Base-by-base conservation (phyloP, 257 asterid genomes). In the Solanum rostratum region DNA sequence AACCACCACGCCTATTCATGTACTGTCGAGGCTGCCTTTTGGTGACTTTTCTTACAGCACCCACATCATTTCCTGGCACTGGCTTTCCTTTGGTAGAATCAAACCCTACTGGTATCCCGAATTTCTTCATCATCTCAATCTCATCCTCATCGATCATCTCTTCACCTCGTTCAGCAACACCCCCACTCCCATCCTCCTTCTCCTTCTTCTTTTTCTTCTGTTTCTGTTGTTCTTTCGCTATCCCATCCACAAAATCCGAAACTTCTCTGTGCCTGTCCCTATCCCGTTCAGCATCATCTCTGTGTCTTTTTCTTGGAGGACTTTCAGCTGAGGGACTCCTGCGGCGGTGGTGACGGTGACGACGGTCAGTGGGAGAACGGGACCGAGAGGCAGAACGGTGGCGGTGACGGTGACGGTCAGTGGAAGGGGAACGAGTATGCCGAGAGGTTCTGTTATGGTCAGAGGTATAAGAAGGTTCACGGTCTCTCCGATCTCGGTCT, bases 1-100 rank as follows among this genome's bases (percentile, higher is more conserved):
- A 96, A 14, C 99, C 99, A 29, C 99, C 98, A n/a, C 99, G 97
- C 60, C 99, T 93, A 85, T 96, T 96, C 99, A 96, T 96, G 89
- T 96, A 96, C 93, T 96, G 99, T 83, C 99, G 87, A 13, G 99
- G 99, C 92, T 95, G 98, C 90, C 99, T 87, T 88, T 96, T 96
- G 4, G 99, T 96, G 73, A 96, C 98, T 89, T 93, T 95, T 88
- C 99, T 92, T 76, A 96, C 98, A 4, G 93, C 92, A 30, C 99
- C 99, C 13, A 96, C 92, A 76, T 93, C 99, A 86, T 96, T 96
- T 3, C 99, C 99, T 0, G 87, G 43, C 57, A 96, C 98, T 13
- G 97, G 92, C 89, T 95, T 96, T 80, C 99, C 99, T 89, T 96
- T 96, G 1, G 98, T 93, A 68, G 99, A 90, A 84, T 96, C 99